A percentile compares a stretch with the other conserved stretches of the same genome.
Conservation (phyloP, 1,284 basidiomycete species). For the Leccinum variabile region DNA sequence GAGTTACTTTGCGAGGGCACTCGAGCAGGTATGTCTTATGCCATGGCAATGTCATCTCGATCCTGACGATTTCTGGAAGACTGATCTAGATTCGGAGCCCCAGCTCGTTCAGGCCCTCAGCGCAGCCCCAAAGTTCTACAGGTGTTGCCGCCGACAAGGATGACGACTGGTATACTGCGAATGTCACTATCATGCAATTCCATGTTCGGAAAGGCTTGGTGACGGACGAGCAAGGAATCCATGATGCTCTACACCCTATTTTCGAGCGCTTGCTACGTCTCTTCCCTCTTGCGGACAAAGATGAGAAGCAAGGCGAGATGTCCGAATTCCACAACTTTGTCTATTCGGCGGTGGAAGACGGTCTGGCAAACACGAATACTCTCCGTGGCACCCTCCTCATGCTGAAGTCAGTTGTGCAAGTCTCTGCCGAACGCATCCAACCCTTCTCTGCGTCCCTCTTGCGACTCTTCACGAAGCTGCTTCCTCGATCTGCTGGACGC, state of each 20-base stretch:
- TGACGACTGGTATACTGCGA: constrained; percentile 80
- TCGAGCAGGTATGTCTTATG: constrained; percentile 66
- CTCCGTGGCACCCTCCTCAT: constrained; percentile 84
- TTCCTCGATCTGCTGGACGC: too few species aligned
- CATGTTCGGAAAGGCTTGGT: constrained; percentile 88
- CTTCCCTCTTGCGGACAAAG: constrained; percentile 81
- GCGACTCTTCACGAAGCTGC: constrained; percentile 81
- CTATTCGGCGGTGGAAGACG: constrained; percentile 78
- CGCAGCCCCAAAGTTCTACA: constrained; percentile 85
- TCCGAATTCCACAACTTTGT: constrained; percentile 82
- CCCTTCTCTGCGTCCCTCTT: constrained; percentile 75
- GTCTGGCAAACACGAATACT: constrained; percentile 71
- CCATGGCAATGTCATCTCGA: background rate
- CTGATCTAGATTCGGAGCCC: constrained; percentile 70
- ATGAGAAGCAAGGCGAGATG: constrained; percentile 67
- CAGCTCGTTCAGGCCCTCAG: constrained; percentile 74
- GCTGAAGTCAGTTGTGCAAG: constrained; percentile 86
- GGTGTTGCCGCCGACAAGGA: constrained; percentile 84
- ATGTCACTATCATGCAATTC: constrained; percentile 82
- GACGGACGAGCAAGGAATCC: constrained; percentile 73
- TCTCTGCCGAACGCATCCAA: constrained; percentile 84
- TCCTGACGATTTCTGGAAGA: constrained; percentile 44
- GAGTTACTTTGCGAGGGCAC: constrained; percentile 80
- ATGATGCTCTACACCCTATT: constrained; percentile 81
- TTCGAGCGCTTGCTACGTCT: constrained; percentile 86